A percentile compares a stretch with the other conserved stretches of the same genome.
These are phyloP conservation scores for Peniophora sp. DNA, from an alignment of 1,284 basidiomycete species.

Conservation along the genomic window DNA sequence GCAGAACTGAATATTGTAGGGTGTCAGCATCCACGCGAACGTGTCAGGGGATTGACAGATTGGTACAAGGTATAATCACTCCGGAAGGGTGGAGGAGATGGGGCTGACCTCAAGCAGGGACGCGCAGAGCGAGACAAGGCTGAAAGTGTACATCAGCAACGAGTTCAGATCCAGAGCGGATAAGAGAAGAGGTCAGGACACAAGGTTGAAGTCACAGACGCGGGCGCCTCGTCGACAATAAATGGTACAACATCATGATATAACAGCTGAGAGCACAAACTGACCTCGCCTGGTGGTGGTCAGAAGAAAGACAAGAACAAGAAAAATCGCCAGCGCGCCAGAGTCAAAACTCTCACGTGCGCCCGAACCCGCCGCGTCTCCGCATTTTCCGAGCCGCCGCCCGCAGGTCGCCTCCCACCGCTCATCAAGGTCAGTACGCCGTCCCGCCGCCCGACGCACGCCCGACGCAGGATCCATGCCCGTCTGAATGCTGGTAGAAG, in stretches of 20 bases:
- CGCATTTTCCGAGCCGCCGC: too few relatives aligned
- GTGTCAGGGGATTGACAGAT: conserved; percentile 52
- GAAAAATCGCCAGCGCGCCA: conserved; percentile 11
- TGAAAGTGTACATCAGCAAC: background rate
- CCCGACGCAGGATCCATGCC: background rate
- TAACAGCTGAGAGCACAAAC: conserved; percentile 1
- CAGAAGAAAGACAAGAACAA: background rate
- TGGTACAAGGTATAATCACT: conserved; percentile 30
- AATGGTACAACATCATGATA: conserved; percentile 52
- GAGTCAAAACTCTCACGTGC: conserved; percentile 23
- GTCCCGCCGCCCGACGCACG: too few relatives aligned
- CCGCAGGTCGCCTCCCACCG: too few relatives aligned
- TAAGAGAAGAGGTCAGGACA: conserved; percentile 23
- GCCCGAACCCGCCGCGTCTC: conserved; percentile 17
- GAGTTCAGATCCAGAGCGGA: background rate
- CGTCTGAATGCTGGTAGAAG: background rate
- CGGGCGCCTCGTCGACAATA: conserved; percentile 58
- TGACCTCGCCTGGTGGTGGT: conserved; percentile 13
- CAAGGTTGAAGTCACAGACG: conserved; percentile 39
- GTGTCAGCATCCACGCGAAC: conserved; percentile 16
- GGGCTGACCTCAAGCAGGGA: conserved; percentile 2
- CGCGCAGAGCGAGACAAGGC: background rate
- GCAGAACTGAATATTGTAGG: conserved; percentile 14
- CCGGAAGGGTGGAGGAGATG: conserved; percentile 1
- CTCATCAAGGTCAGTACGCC: too few relatives aligned